Base-by-base conservation (phyloP, 2,329 filamentous ascomycete species). In the Neurospora sp. region DNA sequence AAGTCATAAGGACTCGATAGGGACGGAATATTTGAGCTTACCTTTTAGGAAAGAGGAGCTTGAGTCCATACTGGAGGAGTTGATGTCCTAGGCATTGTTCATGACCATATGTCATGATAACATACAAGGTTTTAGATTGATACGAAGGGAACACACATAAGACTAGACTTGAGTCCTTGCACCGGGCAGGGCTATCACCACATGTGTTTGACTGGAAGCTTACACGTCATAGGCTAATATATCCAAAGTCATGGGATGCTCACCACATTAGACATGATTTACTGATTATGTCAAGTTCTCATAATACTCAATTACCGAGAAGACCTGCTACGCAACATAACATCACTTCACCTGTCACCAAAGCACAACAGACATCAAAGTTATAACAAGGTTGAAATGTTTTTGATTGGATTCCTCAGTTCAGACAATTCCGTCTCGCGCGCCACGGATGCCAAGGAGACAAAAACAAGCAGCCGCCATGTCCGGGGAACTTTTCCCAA, bases 41-140 rank as follows among this genome's bases (percentile, higher is more conserved):
- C 96, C 96, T 0, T 93, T 98, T 77, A 85, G 90, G 62, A 91
- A 90, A 74, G 93, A 97, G 73, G 96, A 99, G 80, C 84, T 98
- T 77, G 95, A 97, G 79, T 90, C 87, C 1, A 91, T 97, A 66
- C 79, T 98, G 73, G 95, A 97, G 77, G 96, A 98, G 71, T 78
- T 87, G 70, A 81, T 82, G 77, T 78, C 79, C 70, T 82, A 73
- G 80, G 67, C 23, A 58, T 28, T 13, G 23, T 58, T 58, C 23
- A 28, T 11, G 46, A 33, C 6, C 1, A 33, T 39, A 36, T 67
- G 39, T 19, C 17, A 67, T 23, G 36, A 67, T 4, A 33, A 33
- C 13, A 40, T 43, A 15, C 15, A 10, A 62, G 15, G 52, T 15
- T 17, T 62, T 33, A 7, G 23, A 28, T 58, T 1, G 23, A 33